Base-by-base conservation (phyloP, 2,329 filamentous ascomycete species). In the Sarocladiaceae sp. region DNA sequence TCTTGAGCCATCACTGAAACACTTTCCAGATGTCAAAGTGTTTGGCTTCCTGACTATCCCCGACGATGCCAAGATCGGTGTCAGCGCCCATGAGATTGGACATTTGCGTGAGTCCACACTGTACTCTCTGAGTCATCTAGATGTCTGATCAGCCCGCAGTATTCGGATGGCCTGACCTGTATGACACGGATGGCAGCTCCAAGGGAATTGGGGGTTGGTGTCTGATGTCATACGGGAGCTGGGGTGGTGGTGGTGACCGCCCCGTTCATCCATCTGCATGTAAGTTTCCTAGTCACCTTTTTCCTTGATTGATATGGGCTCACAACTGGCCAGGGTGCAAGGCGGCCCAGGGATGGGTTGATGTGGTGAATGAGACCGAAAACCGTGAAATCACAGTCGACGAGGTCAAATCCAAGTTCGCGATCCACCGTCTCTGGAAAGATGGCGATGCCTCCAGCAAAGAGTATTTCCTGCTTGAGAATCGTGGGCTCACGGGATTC, bases 31-130 rank as follows among this genome's bases (percentile, higher is more conserved):
- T 29, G 37, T 41, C 37, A 27, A 41, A n/a, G 37, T 41, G 4
- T 41, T 11, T 41, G 37, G 37, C 37, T 41, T 41, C 24, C 15
- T 41, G 23, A 41, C 37, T 16, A 41, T 41, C 24, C 37, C 37
- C 13, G 37, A 41, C 13, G 37, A 41, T 18, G 37, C 37, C 4
- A 41, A 41, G 15, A 41, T 41, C 15, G 37, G 37, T 16, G 37
- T 41, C 37, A 41, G 37, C 19, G 37, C 37, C 9, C 37, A 41
- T 13, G 37, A 41, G 24, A 41, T 41, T 19, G 37, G 37, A 12
- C 37, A 41, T n/a, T 29, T 41, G n/a, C 19, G 37, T 41, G 29
- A 12, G 37, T 41, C n/a, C 19, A 6, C 13, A 23, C 21, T 35
- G 16, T 13, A 20, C 10, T 7, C 19, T 16, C 7, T 35, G 4